Evolutionary conservation across 352 stramenopile species (phyloP).

Genomic region (Globisporangium spiculum): DNA sequence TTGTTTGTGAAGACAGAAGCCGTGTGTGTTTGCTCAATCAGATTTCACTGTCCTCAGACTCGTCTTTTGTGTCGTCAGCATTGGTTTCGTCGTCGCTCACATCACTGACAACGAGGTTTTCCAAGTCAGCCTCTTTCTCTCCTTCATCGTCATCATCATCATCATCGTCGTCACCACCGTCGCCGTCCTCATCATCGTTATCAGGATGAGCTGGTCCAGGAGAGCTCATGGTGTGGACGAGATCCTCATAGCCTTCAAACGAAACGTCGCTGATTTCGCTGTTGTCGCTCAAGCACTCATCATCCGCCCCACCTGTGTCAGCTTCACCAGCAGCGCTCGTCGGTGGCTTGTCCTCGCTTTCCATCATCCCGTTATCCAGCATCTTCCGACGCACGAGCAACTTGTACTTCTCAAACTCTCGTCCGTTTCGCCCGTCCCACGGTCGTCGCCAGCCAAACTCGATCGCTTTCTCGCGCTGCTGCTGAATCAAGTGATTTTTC

Average conservation of each 20-base stretch:
- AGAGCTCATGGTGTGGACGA: constrained; percentile 30
- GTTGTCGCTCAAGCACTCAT: constrained; percentile 40
- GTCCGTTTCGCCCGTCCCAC: constrained; percentile 60
- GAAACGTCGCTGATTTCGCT: constrained; percentile 76
- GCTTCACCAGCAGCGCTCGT: background rate
- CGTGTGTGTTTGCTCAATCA: constrained; percentile 15
- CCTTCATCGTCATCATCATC: constrained; percentile 17
- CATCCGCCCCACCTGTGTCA: constrained; percentile 10
- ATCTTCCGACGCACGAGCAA: constrained; percentile 38
- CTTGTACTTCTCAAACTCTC: constrained; percentile 65
- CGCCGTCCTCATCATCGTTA: background rate
- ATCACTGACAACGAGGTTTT: constrained; percentile 49
- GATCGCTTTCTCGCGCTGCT: constrained; percentile 64
- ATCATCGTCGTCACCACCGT: constrained; percentile 18
- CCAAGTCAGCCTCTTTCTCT: constrained; percentile 26
- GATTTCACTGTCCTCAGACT: constrained; percentile 66
- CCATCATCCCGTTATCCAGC: constrained; percentile 27
- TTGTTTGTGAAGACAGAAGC: background rate
- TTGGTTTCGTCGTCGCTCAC: constrained; percentile 38
- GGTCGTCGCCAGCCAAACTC: constrained; percentile 53
- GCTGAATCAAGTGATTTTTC: constrained; percentile 44
- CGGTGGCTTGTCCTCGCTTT: constrained; percentile 17
- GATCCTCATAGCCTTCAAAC: constrained; percentile 62
- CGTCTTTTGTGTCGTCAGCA: constrained; percentile 23
- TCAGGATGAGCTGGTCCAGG: background rate